A percentile compares a stretch with the other conserved stretches of the same genome.
phyloP scores from a whole-genome alignment of 306 rosid species.

The Gynostemma pentaphyllum region DNA sequence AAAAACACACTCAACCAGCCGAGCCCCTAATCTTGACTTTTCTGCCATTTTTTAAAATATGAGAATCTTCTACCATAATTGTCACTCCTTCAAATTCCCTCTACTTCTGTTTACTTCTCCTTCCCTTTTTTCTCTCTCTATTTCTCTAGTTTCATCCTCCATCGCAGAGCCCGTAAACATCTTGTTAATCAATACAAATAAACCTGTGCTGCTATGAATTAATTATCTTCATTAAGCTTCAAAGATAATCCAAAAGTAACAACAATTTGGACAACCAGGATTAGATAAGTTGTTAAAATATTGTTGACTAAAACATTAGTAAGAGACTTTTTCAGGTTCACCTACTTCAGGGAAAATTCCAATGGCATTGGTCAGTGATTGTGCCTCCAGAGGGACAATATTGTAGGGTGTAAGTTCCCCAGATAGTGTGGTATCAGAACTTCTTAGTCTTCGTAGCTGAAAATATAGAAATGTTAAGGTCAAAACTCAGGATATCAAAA shows the following conservation, averaged over 20 bases:
- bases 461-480: conserved; percentile 14
- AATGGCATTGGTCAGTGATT: conserved; percentile 70
- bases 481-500: conserved; percentile 11
- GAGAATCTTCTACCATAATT: too few species aligned
- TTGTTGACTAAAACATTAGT: neutral
- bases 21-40: too few species aligned
- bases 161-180: too few species aligned
- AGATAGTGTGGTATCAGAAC: conserved; percentile 40
- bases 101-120: too few species aligned
- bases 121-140: too few species aligned
- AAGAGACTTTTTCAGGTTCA: conserved; percentile 13
- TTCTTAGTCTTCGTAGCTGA: conserved; percentile 62
- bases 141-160: too few species aligned
- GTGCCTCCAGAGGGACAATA: conserved; percentile 78
- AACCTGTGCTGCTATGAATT: too few species aligned
- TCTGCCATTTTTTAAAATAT: too few species aligned
- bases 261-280: neutral
- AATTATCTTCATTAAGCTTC: neutral
- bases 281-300: conserved; percentile 3
- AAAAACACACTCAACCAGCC: too few species aligned
- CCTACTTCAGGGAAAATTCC: conserved; percentile 90
- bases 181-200: neutral
- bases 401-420: conserved; percentile 78
- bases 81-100: too few species aligned
- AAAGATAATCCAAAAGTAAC: neutral